Evolutionary conservation across 169 alveolate genomes (phyloP), one percentile per base, ranked within the genome.

Genomic region (Eimeria brunetti): DNA sequence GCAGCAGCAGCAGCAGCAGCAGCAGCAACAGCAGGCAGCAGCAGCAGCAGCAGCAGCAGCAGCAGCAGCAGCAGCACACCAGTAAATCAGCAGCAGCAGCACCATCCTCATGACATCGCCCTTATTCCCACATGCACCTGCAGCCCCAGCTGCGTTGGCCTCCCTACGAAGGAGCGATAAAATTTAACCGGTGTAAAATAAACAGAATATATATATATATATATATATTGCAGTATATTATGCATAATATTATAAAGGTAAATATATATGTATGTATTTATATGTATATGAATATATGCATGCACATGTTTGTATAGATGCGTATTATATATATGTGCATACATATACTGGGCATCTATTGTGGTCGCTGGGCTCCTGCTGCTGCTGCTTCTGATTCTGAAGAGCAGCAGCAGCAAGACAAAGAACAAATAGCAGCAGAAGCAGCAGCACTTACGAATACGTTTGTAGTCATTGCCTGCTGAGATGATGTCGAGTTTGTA

Each of bases 401-500:
- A 36, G n/a, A 33, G 56, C 56, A 73, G 9, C 56, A 36, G 84
- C 84, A 73, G 14, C 78, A 53, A 53, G 3, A 20, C 62, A 53
- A 20, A 2, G 80, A 18, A 73, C 30, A n/a, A 38, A n/a, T 53
- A 36, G 83, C 83, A 73, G 83, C 51, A 36, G 46, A 5, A 73
- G 83, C 56, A 73, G 51, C 56, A 33, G 24, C 99, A 98, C 97
- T 99, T 99, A 91, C 99, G 97, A 41, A 99, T 98, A 86, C 98
- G 97, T 16, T 98, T 98, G 93, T 97, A 97, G 84, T 98, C 98
- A 2, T 98, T 98, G 60, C 98, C 98, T 71, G 99, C 97, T 30
- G 99, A 97, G 18, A 97, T 96, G 18, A 99, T 97, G 88, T 97
- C 97, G 56, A 99, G 98, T 85, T 98, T 98, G 97, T 99, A 99